Conservation (phyloP, 2,329 filamentous ascomycete species). For the Fonsecaea pedrosoi region DNA sequence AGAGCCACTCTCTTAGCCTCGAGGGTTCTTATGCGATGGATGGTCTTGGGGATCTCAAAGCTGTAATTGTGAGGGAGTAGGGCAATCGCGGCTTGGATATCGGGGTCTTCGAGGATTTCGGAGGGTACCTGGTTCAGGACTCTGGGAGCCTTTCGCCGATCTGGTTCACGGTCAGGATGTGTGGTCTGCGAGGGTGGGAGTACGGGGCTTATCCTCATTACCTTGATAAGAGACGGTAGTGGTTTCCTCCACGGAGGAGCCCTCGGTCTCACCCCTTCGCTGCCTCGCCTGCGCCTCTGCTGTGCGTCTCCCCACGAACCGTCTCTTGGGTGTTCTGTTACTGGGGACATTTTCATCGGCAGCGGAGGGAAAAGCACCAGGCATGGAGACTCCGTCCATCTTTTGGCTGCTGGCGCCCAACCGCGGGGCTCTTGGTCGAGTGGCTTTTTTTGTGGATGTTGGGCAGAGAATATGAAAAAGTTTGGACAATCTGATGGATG, state of each 20-base stretch:
- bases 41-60: slow-evolving; percentile 98
- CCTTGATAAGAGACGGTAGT: slow-evolving; percentile 48
- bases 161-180: slow-evolving; percentile 46
- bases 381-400: slow-evolving; percentile 33
- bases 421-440: background rate
- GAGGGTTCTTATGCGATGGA: slow-evolving; percentile 85
- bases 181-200: background rate
- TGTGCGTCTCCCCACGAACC: slow-evolving; percentile 84
- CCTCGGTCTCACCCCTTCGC: slow-evolving; percentile 68
- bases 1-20: slow-evolving; percentile 83
- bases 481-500: background rate
- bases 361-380: slow-evolving; percentile 37
- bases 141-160: slow-evolving; percentile 74
- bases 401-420: slow-evolving; percentile 61
- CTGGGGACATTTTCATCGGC: slow-evolving; percentile 17
- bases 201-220: slow-evolving; percentile 34
- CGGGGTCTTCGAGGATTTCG: slow-evolving; percentile 82
- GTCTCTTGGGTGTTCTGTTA: slow-evolving; percentile 76
- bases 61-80: slow-evolving; percentile 95
- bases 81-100: slow-evolving; percentile 84
- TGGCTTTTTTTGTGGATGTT: background rate
- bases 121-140: slow-evolving; percentile 90
- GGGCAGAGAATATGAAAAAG: slow-evolving; percentile 7
- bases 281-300: slow-evolving; percentile 64
- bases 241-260: slow-evolving; percentile 72